Evolutionary conservation across 2,329 filamentous ascomycete genomes (phyloP).

Genomic region (Sporothrix curviconia): DNA sequence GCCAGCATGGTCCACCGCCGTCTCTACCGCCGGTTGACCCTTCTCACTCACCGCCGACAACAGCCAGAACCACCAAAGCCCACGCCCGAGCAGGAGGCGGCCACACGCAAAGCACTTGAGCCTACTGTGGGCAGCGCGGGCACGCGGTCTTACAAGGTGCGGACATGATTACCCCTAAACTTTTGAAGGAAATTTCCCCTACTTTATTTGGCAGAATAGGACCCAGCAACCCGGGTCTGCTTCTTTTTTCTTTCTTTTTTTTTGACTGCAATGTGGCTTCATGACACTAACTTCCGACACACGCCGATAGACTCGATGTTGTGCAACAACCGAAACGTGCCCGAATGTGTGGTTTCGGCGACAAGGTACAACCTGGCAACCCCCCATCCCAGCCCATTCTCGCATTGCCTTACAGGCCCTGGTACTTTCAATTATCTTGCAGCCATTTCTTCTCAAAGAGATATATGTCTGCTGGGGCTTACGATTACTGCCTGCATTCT

Average conservation of each 20-base stretch:
- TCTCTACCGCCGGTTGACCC: constrained; percentile 1
- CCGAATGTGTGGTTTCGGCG: constrained; percentile 97
- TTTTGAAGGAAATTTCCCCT: too few relatives aligned
- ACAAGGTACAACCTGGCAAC: constrained; percentile 61
- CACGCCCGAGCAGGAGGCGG: constrained; percentile 18
- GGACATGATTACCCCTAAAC: too few relatives aligned
- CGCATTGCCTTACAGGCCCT: constrained; percentile 5
- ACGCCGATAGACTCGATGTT: constrained; percentile 56
- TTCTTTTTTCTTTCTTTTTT: not conserved
- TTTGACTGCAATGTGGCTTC: not conserved
- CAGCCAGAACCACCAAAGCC: constrained; percentile 13
- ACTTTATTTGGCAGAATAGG: too few relatives aligned
- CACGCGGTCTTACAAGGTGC: constrained; percentile 20
- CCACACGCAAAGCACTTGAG: constrained; percentile 19
- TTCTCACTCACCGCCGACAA: constrained; percentile 8
- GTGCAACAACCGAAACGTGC: constrained; percentile 88
- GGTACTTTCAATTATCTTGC: not conserved
- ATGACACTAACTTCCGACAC: constrained; percentile 7
- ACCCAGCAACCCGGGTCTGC: not conserved
- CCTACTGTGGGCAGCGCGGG: constrained; percentile 19
- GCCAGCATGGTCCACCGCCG: not conserved
- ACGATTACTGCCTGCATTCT: too few relatives aligned
- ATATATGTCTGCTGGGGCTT: not conserved
- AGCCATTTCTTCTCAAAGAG: not conserved
- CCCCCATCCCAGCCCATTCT: constrained; percentile 2